phyloP scores from a whole-genome alignment of 2,329 filamentous ascomycete genomes.

The Raffaelea albimanens region DNA sequence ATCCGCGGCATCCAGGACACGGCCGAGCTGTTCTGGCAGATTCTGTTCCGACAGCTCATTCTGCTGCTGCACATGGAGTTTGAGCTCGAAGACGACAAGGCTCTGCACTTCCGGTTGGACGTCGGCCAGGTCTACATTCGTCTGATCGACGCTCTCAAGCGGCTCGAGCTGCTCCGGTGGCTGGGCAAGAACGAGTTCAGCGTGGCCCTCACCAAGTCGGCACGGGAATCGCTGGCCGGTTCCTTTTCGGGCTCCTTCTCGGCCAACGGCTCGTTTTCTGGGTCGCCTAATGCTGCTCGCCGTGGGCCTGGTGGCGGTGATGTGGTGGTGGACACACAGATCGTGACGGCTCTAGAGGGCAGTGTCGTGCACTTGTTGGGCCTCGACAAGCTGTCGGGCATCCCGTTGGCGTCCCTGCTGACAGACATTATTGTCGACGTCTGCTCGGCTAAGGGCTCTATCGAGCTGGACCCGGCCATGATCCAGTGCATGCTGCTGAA shows the following conservation, averaged over 20 bases:
- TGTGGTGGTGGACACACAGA: slow-evolving; percentile 22
- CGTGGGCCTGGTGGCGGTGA: slow-evolving; percentile 32
- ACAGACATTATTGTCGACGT: slow-evolving; percentile 59
- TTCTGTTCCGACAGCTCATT: slow-evolving; percentile 74
- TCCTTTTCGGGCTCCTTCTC: slow-evolving; percentile 16
- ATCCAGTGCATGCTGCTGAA: slow-evolving; percentile 55
- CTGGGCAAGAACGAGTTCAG: slow-evolving; percentile 50
- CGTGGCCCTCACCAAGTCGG: slow-evolving; percentile 33
- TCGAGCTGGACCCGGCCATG: slow-evolving; percentile 51
- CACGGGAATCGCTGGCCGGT: slow-evolving; percentile 22
- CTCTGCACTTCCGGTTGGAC: slow-evolving; percentile 49
- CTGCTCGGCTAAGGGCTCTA: slow-evolving; percentile 55
- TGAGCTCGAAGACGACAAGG: slow-evolving; percentile 65
- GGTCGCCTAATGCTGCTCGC: slow-evolving; percentile 14
- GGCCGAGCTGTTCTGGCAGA: slow-evolving; percentile 59
- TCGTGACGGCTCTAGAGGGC: slow-evolving; percentile 49
- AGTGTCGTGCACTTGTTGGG: slow-evolving; percentile 55
- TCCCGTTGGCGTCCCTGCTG: slow-evolving; percentile 48
- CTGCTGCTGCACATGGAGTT: slow-evolving; percentile 80
- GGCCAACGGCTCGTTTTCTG: slow-evolving; percentile 15
- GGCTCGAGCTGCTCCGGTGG: slow-evolving; percentile 67
- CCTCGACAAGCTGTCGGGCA: slow-evolving; percentile 43
- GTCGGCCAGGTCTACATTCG: slow-evolving; percentile 62
- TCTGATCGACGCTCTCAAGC: slow-evolving; percentile 60
- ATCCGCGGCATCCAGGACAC: slow-evolving; percentile 73